Evolutionary conservation across 1,139 yeast species (phyloP), one percentile per base, ranked within the genome.

Genomic region (Debaryomyces coudertii): DNA sequence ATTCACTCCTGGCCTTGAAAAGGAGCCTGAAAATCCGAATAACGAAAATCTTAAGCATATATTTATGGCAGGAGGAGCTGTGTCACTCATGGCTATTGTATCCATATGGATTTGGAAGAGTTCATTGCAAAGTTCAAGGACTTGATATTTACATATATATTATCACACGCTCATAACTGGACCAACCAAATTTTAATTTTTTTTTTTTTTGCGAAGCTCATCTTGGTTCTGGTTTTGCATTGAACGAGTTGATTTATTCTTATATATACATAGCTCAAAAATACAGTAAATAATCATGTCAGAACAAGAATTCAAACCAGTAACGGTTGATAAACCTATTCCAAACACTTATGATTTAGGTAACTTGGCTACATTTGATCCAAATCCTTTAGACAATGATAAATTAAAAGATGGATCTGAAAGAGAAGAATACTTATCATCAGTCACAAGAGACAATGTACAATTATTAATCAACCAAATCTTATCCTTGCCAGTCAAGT

Each of bases 391-490:
- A 53, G 90, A 86, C 52, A 77, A 76, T 44, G 73, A 73, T 22
- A 76, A 80, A 55, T 68, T 85, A 45, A 73, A 76, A 30, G 69
- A 78, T 41, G 76, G 76, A 28, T 64, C 69, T 20, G 74, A 78
- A 46, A 80, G 81, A 58, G 97, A 92, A 64, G 77, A 73, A 43
- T 80, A 85, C 53, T 71, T 93, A 52, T 73, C 77, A 44, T 71
- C 80, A 2, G 75, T 82, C n/a, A 83, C 97, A 36, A 83, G 99
- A 71, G 99, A 92, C 62, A 93, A 93, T 66, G 89, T 88, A 14
- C 99, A 93, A 71, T 77, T 93, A 49, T 76, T 95, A 54, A 82
- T 93, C 56, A 92, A 92, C 69, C 99, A 93, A 71, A 76, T 95
- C 31, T 76, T 93, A 51, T 89, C 96, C 22, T 80, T 92, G 47